Percentiles rank a stretch among this genome's conserved stretches.
phyloP scores from a whole-genome alignment of 306 rosid species.

The Rosa rugosa region DNA sequence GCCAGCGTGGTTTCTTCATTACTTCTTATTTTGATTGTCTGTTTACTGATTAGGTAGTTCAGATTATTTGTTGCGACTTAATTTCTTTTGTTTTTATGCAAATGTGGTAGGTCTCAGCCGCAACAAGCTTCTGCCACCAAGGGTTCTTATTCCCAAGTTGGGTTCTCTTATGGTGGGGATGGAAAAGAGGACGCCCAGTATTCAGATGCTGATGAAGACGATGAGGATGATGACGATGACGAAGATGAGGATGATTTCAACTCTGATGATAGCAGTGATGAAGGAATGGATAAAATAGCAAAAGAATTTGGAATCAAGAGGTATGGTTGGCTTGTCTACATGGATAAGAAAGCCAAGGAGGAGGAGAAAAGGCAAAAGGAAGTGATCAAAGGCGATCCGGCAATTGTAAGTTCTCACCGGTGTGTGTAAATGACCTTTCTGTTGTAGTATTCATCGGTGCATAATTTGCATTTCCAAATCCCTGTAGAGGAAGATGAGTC shows the following conservation, averaged over 20 bases:
- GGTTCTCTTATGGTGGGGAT: constrained; percentile 85
- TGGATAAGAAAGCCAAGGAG: constrained; percentile 96
- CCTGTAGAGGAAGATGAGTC: constrained; percentile 89
- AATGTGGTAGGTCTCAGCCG: constrained; percentile 55
- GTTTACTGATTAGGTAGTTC: background rate
- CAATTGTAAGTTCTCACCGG: constrained; percentile 68
- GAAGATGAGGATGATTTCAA: constrained; percentile 78
- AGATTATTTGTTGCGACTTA: background rate
- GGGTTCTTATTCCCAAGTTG: constrained; percentile 93
- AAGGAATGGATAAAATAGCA: constrained; percentile 94
- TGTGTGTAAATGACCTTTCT: constrained; percentile 1
- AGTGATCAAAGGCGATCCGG: constrained; percentile 95
- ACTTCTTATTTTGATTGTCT: background rate
- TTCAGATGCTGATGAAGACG: constrained; percentile 77
- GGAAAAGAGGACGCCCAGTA: constrained; percentile 76
- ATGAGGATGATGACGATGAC: constrained; percentile 68
- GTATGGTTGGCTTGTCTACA: constrained; percentile 97
- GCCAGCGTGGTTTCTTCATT: background rate
- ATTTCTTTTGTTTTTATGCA: constrained; percentile 26
- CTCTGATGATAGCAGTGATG: constrained; percentile 94
- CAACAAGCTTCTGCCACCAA: constrained; percentile 75
- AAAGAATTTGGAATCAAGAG: constrained; percentile 93
- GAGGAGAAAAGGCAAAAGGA: constrained; percentile 94
- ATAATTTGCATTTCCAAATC: constrained; percentile 12
- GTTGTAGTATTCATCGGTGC: constrained; percentile 14